Percentiles rank a stretch among this genome's conserved stretches.
phyloP scores from a whole-genome alignment of 305 asterid genomes.

The Fraxinus xanthoxyloides region DNA sequence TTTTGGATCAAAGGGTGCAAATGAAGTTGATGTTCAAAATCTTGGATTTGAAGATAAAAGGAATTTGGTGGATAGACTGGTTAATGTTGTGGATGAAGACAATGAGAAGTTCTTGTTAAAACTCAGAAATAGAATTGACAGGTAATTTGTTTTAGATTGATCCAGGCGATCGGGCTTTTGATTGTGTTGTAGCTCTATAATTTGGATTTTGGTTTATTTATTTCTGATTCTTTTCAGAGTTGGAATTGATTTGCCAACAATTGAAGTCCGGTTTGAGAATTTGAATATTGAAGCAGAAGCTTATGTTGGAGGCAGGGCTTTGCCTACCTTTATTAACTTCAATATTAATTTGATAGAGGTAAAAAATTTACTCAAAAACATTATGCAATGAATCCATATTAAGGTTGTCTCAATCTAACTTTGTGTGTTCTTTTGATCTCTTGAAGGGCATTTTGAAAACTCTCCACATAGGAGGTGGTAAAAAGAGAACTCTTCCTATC shows the following conservation, averaged over 20 bases:
- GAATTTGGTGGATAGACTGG: conserved; percentile 49
- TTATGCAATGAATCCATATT: not conserved
- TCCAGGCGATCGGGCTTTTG: not conserved
- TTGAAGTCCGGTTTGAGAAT: conserved; percentile 74
- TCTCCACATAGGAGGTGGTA: conserved; percentile 42
- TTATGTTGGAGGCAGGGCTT: conserved; percentile 49
- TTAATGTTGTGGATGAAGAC: conserved; percentile 51
- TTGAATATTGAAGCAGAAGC: conserved; percentile 63
- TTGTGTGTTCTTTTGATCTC: not conserved
- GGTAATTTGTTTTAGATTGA: conserved; percentile 30
- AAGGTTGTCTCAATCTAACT: not conserved
- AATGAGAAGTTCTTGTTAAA: conserved; percentile 70
- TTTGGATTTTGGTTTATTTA: not conserved
- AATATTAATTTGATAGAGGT: conserved; percentile 50
- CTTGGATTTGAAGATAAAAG: conserved; percentile 53
- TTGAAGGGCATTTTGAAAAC: conserved; percentile 34
- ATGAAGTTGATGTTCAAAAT: conserved; percentile 47
- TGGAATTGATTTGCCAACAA: conserved; percentile 68
- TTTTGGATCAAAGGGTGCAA: conserved; percentile 45
- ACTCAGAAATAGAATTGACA: conserved; percentile 64
- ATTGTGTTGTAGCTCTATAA: not conserved
- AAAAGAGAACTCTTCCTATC: conserved; percentile 53
- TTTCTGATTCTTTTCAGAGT: conserved; percentile 42
- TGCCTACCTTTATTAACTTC: conserved; percentile 58
- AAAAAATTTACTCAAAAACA: not conserved